Percentiles rank a stretch among this genome's conserved stretches.
Conservation (phyloP, 306 rosid genomes). For the Lathyrus tuberosus region DNA sequence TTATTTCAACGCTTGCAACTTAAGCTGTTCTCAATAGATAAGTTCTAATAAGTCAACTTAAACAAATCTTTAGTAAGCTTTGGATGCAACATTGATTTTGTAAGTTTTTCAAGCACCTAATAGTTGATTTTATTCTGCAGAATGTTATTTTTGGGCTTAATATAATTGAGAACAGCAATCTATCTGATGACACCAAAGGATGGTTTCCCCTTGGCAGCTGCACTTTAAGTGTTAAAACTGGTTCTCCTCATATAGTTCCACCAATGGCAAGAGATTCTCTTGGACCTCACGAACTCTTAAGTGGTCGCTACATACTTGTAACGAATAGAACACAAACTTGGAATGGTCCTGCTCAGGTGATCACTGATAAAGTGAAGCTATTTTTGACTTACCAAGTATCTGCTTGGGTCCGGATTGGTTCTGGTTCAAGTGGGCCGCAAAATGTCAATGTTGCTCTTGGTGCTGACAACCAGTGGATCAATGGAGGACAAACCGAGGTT, state of each 20-base stretch:
- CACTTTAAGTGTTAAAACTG: slow-evolving; percentile 69
- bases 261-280: slow-evolving; percentile 98
- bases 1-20: no score
- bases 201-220: slow-evolving; percentile 96
- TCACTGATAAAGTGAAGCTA: slow-evolving; percentile 80
- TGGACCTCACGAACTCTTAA: slow-evolving; percentile 72
- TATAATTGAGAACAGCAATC: slow-evolving; percentile 77
- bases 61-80: slow-evolving; percentile 1
- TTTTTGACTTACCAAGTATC: slow-evolving; percentile 89
- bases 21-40: neutral
- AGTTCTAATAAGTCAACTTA: neutral
- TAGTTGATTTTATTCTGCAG: slow-evolving; percentile 50
- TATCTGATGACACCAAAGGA: slow-evolving; percentile 70
- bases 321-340: slow-evolving; percentile 87
- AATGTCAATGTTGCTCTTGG: slow-evolving; percentile 83
- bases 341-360: slow-evolving; percentile 97
- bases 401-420: slow-evolving; percentile 86
- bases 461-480: slow-evolving; percentile 95
- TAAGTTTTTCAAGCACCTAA: slow-evolving; percentile 21
- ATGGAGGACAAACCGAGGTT: slow-evolving; percentile 83
- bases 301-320: slow-evolving; percentile 73
- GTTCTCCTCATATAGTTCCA: slow-evolving; percentile 88
- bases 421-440: slow-evolving; percentile 76
- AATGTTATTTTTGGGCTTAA: slow-evolving; percentile 72
- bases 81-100: slow-evolving; percentile 20